Conservation (phyloP, 805 yeast species). For the Wickerhamiella cacticola region DNA sequence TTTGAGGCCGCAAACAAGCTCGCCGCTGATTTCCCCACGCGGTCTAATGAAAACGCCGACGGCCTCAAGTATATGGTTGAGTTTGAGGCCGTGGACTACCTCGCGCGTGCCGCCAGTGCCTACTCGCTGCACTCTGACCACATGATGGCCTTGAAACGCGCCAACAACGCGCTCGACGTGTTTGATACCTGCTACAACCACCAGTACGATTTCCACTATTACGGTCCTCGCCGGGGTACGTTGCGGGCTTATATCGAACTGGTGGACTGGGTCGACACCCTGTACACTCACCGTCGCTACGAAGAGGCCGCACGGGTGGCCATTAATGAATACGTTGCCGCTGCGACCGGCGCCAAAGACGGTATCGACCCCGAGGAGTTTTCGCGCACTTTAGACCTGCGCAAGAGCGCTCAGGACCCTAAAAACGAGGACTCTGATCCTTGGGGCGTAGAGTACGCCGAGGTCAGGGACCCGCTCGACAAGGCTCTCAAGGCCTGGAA, state of each 20-base stretch:
- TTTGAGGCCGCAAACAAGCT: constrained; percentile 62
- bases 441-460: constrained; percentile 34
- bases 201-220: constrained; percentile 89
- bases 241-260: constrained; percentile 69
- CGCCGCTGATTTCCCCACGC: constrained; percentile 49
- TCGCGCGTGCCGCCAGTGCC: constrained; percentile 74
- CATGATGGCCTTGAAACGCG: constrained; percentile 76
- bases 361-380: constrained; percentile 27
- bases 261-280: constrained; percentile 68
- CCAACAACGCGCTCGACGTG: constrained; percentile 48
- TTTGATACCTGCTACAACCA: constrained; percentile 65
- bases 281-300: constrained; percentile 60
- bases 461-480: constrained; percentile 33
- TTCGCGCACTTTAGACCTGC: constrained; percentile 32
- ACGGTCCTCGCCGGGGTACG: constrained; percentile 83
- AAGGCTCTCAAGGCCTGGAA: constrained; percentile 34
- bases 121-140: constrained; percentile 49
- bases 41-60: constrained; percentile 39
- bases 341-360: constrained; percentile 21
- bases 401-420: constrained; percentile 13
- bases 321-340: constrained; percentile 41
- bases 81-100: constrained; percentile 88
- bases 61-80: constrained; percentile 77
- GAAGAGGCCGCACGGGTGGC: constrained; percentile 61
- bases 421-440: constrained; percentile 33